phyloP scores from a whole-genome alignment of 2,329 filamentous ascomycete species.

The Arthrobotrys musiformis region DNA sequence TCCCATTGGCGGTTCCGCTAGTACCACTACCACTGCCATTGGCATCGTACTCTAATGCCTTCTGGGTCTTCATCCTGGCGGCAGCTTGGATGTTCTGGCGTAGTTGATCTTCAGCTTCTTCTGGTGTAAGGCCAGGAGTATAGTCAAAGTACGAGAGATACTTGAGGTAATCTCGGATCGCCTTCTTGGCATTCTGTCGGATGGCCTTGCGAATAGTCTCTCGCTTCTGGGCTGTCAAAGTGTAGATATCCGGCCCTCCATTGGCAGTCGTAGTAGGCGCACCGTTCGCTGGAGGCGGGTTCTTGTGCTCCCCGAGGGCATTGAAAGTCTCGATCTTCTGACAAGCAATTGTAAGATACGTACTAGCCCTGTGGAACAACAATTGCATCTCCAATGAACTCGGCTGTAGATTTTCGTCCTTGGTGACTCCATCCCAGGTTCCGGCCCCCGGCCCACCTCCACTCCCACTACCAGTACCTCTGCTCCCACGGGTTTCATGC shows the following conservation, averaged over 20 bases:
- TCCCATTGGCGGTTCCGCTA: not conserved
- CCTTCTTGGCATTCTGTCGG: slow-evolving; percentile 78
- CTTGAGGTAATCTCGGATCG: slow-evolving; percentile 77
- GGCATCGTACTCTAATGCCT: slow-evolving; percentile 50
- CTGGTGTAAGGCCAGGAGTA: slow-evolving; percentile 74
- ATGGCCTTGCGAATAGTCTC: slow-evolving; percentile 75
- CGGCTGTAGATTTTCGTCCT: slow-evolving; percentile 73
- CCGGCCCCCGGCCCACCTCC: slow-evolving; percentile 46
- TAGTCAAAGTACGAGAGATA: slow-evolving; percentile 82
- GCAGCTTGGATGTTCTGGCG: slow-evolving; percentile 52
- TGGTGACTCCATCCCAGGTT: slow-evolving; percentile 61
- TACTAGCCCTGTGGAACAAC: slow-evolving; percentile 78
- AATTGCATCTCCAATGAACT: slow-evolving; percentile 79
- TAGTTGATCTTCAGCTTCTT: slow-evolving; percentile 61
- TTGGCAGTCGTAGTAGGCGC: slow-evolving; percentile 1
- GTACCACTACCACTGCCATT: slow-evolving; percentile 21
- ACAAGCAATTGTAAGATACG: slow-evolving; percentile 76
- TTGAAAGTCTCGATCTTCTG: slow-evolving; percentile 53
- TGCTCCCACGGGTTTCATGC: slow-evolving; percentile 40
- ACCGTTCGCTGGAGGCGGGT: slow-evolving; percentile 54
- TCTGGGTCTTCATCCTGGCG: slow-evolving; percentile 38
- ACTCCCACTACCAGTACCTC: slow-evolving; percentile 60
- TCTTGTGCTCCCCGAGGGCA: slow-evolving; percentile 61
- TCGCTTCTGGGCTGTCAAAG: slow-evolving; percentile 60
- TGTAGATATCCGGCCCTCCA: slow-evolving; percentile 21